Percentiles rank a stretch among this genome's conserved stretches.
Conservation (phyloP, 768 basidiomycete genomes). For the Russula brevipes region DNA sequence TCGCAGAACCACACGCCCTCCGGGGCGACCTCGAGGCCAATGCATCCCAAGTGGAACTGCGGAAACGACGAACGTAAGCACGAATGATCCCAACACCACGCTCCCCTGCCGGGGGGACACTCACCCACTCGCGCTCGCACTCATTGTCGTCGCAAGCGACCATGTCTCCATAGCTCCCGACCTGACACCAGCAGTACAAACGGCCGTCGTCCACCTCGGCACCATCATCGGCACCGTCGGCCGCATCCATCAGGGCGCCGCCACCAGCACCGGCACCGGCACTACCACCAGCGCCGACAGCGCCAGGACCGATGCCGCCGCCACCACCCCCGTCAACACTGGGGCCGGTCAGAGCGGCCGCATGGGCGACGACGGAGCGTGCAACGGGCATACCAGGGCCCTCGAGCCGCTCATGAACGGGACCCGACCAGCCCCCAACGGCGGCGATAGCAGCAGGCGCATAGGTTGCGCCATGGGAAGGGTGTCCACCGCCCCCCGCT, state of each 20-base stretch:
- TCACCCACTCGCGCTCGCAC: conserved; percentile 88
- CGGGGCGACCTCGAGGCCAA: conserved; percentile 60
- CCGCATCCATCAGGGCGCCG: conserved; percentile 48
- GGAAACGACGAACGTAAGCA: conserved; percentile 1
- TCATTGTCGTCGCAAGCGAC: conserved; percentile 82
- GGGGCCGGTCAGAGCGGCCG: conserved; percentile 36
- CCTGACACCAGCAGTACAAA: conserved; percentile 81
- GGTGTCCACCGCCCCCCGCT: conserved; percentile 5
- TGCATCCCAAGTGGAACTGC: conserved; percentile 78
- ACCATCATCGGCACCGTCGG: conserved; percentile 47
- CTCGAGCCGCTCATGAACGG: conserved; percentile 53
- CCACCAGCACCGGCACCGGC: conserved; percentile 29
- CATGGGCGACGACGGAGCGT: conserved; percentile 37
- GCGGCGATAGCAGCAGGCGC: conserved; percentile 27
- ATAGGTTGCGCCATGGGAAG: conserved; percentile 5
- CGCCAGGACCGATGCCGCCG: neutral
- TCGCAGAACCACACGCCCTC: conserved; percentile 76
- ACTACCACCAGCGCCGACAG: neutral
- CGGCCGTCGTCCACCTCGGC: conserved; percentile 54
- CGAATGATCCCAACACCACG: neutral
- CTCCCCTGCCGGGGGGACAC: conserved; percentile 33
- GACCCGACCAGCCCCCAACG: conserved; percentile 34
- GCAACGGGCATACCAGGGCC: conserved; percentile 76
- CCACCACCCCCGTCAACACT: conserved; percentile 34
- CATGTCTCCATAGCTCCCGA: conserved; percentile 89